Conservation (phyloP, 306 rosid genomes). For the Neltuma alba region DNA sequence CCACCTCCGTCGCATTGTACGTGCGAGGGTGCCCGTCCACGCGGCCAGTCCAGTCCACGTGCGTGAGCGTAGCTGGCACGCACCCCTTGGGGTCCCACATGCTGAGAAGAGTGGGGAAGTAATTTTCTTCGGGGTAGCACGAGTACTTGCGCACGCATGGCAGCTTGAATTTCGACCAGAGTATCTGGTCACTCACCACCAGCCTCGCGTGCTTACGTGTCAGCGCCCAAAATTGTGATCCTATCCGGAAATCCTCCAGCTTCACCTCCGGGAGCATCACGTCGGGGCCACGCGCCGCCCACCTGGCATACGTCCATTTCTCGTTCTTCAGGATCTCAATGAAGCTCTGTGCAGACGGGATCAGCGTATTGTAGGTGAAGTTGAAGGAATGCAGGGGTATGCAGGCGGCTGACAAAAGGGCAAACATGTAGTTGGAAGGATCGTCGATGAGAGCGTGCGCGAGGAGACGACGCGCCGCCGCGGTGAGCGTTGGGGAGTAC, state of each 20-base stretch:
- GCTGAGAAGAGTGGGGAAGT: conserved; percentile 73
- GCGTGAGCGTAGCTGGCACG: conserved; percentile 74
- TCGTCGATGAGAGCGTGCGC: conserved; percentile 71
- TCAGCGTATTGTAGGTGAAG: conserved; percentile 57
- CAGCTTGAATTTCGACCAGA: conserved; percentile 58
- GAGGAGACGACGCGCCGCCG: conserved; percentile 61
- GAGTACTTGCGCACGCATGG: conserved; percentile 53
- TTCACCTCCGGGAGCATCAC: conserved; percentile 67
- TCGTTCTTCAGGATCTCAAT: conserved; percentile 66
- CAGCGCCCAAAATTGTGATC: conserved; percentile 78
- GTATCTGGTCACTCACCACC: conserved; percentile 43
- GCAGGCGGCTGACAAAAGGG: conserved; percentile 63
- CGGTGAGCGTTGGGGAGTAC: conserved; percentile 47
- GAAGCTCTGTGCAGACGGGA: conserved; percentile 52
- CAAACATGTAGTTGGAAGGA: conserved; percentile 56
- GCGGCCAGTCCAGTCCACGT: conserved; percentile 65
- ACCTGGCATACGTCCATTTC: conserved; percentile 39
- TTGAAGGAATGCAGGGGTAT: conserved; percentile 68
- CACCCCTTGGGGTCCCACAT: conserved; percentile 57
- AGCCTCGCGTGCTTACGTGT: conserved; percentile 75
- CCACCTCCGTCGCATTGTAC: conserved; percentile 50
- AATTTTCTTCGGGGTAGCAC: conserved; percentile 77
- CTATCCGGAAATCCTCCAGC: conserved; percentile 60
- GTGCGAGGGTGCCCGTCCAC: conserved; percentile 67
- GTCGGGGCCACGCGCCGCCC: conserved; percentile 74